Percentiles rank a stretch among this genome's conserved stretches.
Conservation (phyloP, 345 rosid genomes). For the Abelmoschus esculentus region DNA sequence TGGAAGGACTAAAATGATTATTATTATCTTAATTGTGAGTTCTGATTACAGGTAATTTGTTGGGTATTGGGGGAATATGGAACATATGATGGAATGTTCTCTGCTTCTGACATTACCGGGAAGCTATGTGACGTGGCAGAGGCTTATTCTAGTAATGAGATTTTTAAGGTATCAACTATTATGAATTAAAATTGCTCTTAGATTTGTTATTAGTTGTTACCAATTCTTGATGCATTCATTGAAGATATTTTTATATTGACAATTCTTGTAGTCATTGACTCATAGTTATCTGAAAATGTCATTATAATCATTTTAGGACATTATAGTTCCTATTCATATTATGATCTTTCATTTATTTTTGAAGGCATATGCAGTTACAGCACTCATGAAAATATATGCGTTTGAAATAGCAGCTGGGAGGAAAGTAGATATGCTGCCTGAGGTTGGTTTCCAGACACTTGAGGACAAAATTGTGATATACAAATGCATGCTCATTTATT, state of each 20-base stretch:
- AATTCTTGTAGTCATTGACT: background rate
- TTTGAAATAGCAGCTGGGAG: constrained; percentile 87
- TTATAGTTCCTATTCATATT: background rate
- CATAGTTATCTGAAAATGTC: too few relatives aligned
- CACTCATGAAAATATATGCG: constrained; percentile 82
- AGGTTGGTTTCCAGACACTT: constrained; percentile 40
- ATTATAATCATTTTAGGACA: background rate
- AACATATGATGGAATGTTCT: constrained; percentile 73
- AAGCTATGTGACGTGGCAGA: constrained; percentile 92
- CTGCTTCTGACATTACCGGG: constrained; percentile 77
- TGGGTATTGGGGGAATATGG: constrained; percentile 99
- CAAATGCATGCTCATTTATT: background rate
- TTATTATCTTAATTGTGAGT: constrained; percentile 14
- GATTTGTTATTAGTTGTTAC: background rate
- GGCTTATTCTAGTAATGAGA: constrained; percentile 88
- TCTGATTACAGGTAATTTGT: constrained; percentile 69
- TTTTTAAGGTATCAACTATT: constrained; percentile 61
- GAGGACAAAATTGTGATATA: background rate
- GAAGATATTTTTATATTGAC: background rate
- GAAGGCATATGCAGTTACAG: constrained; percentile 89
- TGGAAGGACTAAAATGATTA: background rate
- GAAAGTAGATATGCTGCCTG: constrained; percentile 76
- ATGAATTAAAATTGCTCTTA: constrained; percentile 4
- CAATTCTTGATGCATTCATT: background rate
- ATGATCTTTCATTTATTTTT: constrained; percentile 22